These are phyloP conservation scores for Cladosporium sphaerospermum DNA, from an alignment of 2,329 filamentous ascomycete genomes.

Conservation along the genomic window DNA sequence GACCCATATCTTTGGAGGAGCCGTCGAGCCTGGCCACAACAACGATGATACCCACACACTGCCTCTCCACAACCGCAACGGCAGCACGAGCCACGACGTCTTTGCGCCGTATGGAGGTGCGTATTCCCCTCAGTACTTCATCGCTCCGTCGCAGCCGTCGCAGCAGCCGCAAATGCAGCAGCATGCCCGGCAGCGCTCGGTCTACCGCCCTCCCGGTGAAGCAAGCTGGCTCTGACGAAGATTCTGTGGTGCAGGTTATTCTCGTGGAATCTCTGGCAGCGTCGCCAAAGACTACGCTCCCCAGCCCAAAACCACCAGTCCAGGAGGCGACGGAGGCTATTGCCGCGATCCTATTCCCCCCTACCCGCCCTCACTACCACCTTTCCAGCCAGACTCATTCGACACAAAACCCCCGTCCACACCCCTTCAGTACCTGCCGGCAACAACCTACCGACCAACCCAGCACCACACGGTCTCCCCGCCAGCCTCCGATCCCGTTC, in stretches of 20 bases:
- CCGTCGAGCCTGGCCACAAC: slow-evolving; percentile 13
- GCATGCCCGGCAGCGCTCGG: slow-evolving; percentile 9
- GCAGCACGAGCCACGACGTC: slow-evolving; percentile 22
- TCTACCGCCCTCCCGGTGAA: slow-evolving; percentile 3
- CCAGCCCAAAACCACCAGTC: not conserved
- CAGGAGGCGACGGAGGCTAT: not conserved
- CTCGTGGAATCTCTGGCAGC: slow-evolving; percentile 14
- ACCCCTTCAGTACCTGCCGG: slow-evolving; percentile 6
- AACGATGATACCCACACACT: slow-evolving; percentile 2
- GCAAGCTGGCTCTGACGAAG: slow-evolving; percentile 3
- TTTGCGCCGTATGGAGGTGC: slow-evolving; percentile 27
- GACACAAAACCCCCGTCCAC: not conserved
- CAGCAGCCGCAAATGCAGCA: not conserved
- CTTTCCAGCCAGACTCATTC: not conserved
- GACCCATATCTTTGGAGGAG: slow-evolving; percentile 14
- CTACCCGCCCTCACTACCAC: slow-evolving; percentile 10
- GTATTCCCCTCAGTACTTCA: slow-evolving; percentile 15
- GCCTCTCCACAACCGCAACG: slow-evolving; percentile 17
- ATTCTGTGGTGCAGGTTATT: not conserved
- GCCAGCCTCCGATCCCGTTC: slow-evolving; percentile 5
- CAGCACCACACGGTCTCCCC: not conserved
- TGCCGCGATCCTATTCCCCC: not conserved
- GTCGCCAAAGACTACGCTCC: not conserved
- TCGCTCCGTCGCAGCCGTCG: slow-evolving; percentile 22
- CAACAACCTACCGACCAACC: slow-evolving; percentile 12